These are phyloP conservation scores for Cercospora nicotianae DNA, from an alignment of 2,329 filamentous ascomycete species.

Conservation along the genomic window DNA sequence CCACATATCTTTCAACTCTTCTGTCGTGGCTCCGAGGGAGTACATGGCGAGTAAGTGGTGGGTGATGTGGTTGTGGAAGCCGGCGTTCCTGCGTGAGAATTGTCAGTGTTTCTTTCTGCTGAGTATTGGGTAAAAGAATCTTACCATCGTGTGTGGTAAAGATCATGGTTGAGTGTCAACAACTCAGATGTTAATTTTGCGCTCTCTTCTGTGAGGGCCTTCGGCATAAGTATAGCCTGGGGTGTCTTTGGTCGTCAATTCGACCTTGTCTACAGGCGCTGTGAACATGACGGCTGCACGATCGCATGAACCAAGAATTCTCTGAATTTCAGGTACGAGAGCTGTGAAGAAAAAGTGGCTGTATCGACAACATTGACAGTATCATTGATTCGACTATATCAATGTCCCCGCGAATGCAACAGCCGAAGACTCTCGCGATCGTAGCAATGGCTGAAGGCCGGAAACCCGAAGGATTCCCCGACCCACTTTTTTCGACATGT, in stretches of 20 bases:
- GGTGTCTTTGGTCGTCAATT: not conserved
- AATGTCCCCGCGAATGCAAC: not conserved
- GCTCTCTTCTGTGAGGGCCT: slow-evolving; percentile 2
- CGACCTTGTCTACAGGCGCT: not conserved
- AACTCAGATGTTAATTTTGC: slow-evolving; percentile 1
- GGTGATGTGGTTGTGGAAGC: slow-evolving; percentile 9
- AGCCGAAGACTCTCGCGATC: not conserved
- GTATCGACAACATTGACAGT: too few relatives aligned
- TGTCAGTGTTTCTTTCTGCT: not conserved
- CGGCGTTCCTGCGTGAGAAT: not conserved
- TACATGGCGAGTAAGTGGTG: slow-evolving; percentile 11
- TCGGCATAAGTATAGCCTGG: slow-evolving; percentile 6
- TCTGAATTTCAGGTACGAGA: too few relatives aligned
- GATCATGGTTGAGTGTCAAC: slow-evolving; percentile 5
- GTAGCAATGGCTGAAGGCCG: not conserved
- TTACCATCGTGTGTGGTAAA: slow-evolving; percentile 5
- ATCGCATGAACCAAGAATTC: too few relatives aligned
- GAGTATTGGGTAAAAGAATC: not conserved
- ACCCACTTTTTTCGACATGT: not conserved
- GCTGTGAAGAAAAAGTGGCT: too few relatives aligned
- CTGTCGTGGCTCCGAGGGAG: not conserved
- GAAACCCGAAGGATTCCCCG: slow-evolving; percentile 9
- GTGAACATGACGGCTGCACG: not conserved
- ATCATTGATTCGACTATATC: not conserved
- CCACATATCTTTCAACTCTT: slow-evolving; percentile 10